Conservation (phyloP, 768 basidiomycete genomes). For the Leccinum variicolor region DNA sequence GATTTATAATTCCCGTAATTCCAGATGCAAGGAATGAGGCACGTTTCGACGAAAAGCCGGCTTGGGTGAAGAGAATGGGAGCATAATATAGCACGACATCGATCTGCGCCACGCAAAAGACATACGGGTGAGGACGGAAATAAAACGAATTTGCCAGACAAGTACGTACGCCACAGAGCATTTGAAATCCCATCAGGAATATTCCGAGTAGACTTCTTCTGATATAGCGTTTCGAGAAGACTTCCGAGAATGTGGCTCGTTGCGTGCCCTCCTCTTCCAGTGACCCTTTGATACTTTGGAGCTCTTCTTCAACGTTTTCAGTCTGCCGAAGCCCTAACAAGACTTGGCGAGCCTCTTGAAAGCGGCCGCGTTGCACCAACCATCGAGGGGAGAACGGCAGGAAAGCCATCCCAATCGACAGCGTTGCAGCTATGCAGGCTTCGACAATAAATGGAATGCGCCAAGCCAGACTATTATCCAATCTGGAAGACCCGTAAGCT, state of each 20-base stretch:
- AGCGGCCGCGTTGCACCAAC: conserved; percentile 32
- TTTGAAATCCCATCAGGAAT: conserved; percentile 44
- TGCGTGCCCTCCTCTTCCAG: conserved; percentile 21
- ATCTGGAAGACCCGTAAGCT: conserved; percentile 23
- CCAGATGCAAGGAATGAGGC: conserved; percentile 51
- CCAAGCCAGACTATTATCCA: conserved; percentile 25
- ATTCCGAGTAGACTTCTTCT: conserved; percentile 38
- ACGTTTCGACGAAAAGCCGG: conserved; percentile 45
- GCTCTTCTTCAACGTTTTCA: conserved; percentile 19
- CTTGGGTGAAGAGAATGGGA: conserved; percentile 47
- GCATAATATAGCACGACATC: conserved; percentile 37
- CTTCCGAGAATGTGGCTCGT: conserved; percentile 23
- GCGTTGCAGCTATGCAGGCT: conserved; percentile 14
- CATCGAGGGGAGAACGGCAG: conserved; percentile 22
- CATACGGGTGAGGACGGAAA: background rate
- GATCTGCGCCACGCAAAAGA: conserved; percentile 15
- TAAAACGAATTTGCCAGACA: background rate
- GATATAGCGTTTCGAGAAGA: conserved; percentile 29
- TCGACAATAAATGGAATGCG: conserved; percentile 27
- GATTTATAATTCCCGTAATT: conserved; percentile 43
- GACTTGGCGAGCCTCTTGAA: conserved; percentile 31
- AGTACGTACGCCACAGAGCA: conserved; percentile 31
- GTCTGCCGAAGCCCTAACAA: conserved; percentile 17
- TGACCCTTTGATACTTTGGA: conserved; percentile 16
- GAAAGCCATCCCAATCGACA: conserved; percentile 24